Base-by-base conservation (phyloP, 768 basidiomycete genomes). In the Lentinus tigrinus region DNA sequence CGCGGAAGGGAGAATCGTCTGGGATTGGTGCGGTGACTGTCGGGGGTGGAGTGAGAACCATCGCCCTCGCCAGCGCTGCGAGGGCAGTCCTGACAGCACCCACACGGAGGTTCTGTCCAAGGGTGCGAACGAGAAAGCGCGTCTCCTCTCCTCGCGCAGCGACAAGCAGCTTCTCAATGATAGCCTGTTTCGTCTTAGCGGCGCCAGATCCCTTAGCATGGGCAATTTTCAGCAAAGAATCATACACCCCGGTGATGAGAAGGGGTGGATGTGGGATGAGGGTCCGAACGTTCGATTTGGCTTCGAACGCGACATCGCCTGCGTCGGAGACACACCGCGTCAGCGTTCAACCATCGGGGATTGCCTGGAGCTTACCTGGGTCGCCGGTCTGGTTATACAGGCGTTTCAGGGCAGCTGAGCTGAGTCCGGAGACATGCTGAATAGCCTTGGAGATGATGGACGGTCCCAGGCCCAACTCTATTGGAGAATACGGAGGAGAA, bases 291-390 rank as follows among this genome's bases (percentile, higher is more conserved):
- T 82, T 89, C 3, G 85, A 84, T 68, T 89, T 93, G 10, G 93
- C 92, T 56, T 84, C 82, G 65, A 85, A 93, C 1, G 95, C 95
- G 8, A 95, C 91, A 68, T 95, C 92, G 0, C 95, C 95, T 61
- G 56, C 50, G 40, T 10, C 17, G 34, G 37, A 46, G 14, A 37
- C 53, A 21, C 37, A 34, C 44, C 48, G 21, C 14, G 8, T 52
- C 26, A 49, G 47, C 55, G 43, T 34, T 26, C 38, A 6, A 37
- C 49, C 11, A n/a, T 48, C 42, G 57, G 52, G 36, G 40, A 39
- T 37, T 14, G 48, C 34, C 36, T 3, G 21, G 27, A n/a, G 49
- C 65, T 48, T 40, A 68, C 69, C 70, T 24, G 85, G 81, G 72
- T 97, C 95, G 4, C 95, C 95, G 34, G 77, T 83, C 43, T 81